phyloP scores from a whole-genome alignment of 1,284 basidiomycete genomes.

The Boletus albobrunnescens region DNA sequence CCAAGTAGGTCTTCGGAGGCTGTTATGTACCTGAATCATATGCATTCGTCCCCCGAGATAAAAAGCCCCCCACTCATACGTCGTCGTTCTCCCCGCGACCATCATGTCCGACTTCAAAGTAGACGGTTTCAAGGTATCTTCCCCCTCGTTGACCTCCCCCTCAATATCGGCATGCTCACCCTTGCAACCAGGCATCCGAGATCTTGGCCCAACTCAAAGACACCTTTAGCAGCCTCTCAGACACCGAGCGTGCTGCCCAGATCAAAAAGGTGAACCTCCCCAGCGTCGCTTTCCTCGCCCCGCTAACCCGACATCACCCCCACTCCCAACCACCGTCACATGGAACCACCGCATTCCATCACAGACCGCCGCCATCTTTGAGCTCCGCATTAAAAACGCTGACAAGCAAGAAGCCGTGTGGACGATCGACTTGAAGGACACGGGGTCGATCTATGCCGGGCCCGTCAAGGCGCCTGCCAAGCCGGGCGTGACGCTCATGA shows the following conservation, averaged over 20 bases:
- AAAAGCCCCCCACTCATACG: no score
- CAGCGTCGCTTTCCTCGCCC: background rate
- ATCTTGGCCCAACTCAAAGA: conserved; percentile 59
- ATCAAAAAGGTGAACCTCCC: conserved; percentile 74
- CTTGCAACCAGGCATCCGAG: conserved; percentile 58
- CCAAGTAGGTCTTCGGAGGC: no score
- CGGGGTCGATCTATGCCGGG: conserved; percentile 78
- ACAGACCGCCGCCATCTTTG: conserved; percentile 92
- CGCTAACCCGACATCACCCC: background rate
- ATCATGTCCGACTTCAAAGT: conserved; percentile 56
- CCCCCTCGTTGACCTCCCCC: background rate
- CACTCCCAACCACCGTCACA: no score
- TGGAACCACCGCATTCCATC: no score
- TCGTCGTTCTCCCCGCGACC: conserved; percentile 1
- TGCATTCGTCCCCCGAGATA: no score
- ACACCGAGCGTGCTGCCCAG: conserved; percentile 73
- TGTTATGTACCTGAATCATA: no score
- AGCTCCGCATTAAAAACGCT: conserved; percentile 80
- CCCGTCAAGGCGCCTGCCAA: conserved; percentile 65
- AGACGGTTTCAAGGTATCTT: conserved; percentile 52
- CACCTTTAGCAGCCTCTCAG: conserved; percentile 63
- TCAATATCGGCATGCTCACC: background rate
- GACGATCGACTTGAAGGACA: conserved; percentile 97
- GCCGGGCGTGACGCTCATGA: conserved; percentile 73
- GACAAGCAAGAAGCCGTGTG: conserved; percentile 75